These are phyloP conservation scores for Bryum argenteum DNA, from an alignment of 225 moss, liverwort and hornwort species.

Conservation along the genomic window DNA sequence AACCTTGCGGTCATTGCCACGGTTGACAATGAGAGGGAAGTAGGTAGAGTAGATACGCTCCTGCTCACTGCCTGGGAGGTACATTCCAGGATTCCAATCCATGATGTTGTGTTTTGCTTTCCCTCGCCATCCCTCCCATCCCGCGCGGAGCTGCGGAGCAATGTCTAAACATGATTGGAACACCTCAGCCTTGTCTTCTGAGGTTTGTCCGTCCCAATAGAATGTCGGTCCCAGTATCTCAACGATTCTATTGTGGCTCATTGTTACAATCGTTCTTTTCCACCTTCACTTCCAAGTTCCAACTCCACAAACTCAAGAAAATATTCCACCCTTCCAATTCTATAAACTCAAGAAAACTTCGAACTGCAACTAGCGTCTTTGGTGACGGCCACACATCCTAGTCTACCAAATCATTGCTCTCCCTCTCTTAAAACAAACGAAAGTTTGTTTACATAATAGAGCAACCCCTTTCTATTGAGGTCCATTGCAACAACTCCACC, in stretches of 20 bases:
- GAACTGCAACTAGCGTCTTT: not conserved
- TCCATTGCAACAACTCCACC: no score
- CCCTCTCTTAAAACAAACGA: no score
- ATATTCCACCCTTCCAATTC: not conserved
- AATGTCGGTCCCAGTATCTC: constrained; percentile 38
- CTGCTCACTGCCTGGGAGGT: constrained; percentile 31
- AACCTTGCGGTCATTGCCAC: constrained; percentile 15
- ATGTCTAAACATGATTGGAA: constrained; percentile 30
- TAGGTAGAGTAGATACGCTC: constrained; percentile 39
- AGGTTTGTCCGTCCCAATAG: constrained; percentile 30
- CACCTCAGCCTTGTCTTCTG: constrained; percentile 11
- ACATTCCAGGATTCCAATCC: constrained; percentile 49
- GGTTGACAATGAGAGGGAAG: constrained; percentile 41
- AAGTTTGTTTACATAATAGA: no score
- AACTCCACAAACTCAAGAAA: not conserved
- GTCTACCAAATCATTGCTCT: no score
- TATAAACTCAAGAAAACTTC: not conserved
- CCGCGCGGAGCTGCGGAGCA: not conserved
- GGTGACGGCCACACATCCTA: no score
- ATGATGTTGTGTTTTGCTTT: constrained; percentile 27
- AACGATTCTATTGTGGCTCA: constrained; percentile 33
- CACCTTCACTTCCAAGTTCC: not conserved
- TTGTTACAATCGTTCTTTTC: not conserved
- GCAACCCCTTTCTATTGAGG: no score
- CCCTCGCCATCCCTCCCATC: constrained; percentile 40